Percentiles rank a stretch among this genome's conserved stretches.
These are phyloP conservation scores for Collybia sordida DNA, from an alignment of 768 basidiomycete species.

Conservation along the genomic window DNA sequence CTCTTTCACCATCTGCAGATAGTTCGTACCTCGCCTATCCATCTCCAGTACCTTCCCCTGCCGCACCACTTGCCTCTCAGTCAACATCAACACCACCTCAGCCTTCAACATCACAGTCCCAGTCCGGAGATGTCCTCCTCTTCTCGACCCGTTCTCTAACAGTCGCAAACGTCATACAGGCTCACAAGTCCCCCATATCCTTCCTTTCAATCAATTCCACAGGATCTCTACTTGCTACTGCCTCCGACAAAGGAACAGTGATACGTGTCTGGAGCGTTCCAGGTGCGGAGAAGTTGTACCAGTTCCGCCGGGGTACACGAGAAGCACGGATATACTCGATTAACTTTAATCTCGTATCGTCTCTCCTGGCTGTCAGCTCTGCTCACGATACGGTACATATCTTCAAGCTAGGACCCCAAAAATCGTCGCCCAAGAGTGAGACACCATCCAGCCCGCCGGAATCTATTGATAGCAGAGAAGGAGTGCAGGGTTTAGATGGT, in stretches of 20 bases:
- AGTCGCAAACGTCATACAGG: slow-evolving; percentile 94
- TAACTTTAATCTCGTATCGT: slow-evolving; percentile 79
- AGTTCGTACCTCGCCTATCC: slow-evolving; percentile 96
- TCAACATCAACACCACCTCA: slow-evolving; percentile 37
- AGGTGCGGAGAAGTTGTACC: slow-evolving; percentile 89
- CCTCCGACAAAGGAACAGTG: slow-evolving; percentile 94
- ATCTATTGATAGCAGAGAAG: slow-evolving; percentile 55
- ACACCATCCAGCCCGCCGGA: slow-evolving; percentile 1
- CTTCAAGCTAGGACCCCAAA: slow-evolving; percentile 68
- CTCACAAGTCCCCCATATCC: slow-evolving; percentile 93
- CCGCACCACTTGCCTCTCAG: slow-evolving; percentile 49
- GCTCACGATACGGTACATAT: slow-evolving; percentile 97
- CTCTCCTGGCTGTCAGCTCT: slow-evolving; percentile 85
- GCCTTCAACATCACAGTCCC: slow-evolving; percentile 30
- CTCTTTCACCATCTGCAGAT: slow-evolving; percentile 91
- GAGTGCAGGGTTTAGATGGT: slow-evolving; percentile 59
- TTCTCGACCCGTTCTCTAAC: slow-evolving; percentile 93
- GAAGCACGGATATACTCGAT: slow-evolving; percentile 82
- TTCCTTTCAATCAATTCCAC: slow-evolving; percentile 81
- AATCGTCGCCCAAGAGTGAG: background rate
- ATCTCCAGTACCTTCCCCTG: slow-evolving; percentile 85
- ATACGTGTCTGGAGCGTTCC: slow-evolving; percentile 94
- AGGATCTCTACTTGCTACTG: slow-evolving; percentile 90
- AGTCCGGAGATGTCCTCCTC: slow-evolving; percentile 86
- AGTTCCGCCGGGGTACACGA: slow-evolving; percentile 89